Evolutionary conservation across 2,329 filamentous ascomycete species (phyloP), one percentile per base, ranked within the genome.

Genomic region (Pseudocercospora fijiensis): DNA sequence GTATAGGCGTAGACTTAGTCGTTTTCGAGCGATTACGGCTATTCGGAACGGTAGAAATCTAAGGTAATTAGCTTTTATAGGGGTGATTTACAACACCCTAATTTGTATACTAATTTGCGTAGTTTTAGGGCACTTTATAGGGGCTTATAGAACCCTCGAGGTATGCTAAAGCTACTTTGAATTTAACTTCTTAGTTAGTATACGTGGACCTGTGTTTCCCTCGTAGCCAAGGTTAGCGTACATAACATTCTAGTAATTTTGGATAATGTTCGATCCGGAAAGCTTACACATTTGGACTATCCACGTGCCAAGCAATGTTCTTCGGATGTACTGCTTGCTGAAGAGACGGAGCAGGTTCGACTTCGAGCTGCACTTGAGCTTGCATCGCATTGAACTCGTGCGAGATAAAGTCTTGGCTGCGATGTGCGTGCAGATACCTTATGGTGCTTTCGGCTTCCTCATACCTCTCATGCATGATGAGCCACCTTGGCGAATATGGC

Each of bases 231-330:
- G 69, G 2, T 70, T 67, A 3, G 69, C 70, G 60, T 78, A 78
- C 47, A 78, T 74, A 20, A 74, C 74, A 56, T 67, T 74, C 60
- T 79, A 76, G 61, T 76, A 78, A 59, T 78, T 77, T 57, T 78
- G 76, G 24, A 78, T 78, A 41, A 76, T 75, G 1, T 72, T 68
- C 0, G 76, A 76, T 8, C 76, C 76, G 49, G 71, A 74, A 27
- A 78, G 71, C 57, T 77, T 71, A 18, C 72, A 72, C 71, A 77
- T 76, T 62, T 70, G 65, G 58, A 78, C 64, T 37, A 78, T 74
- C 62, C 77, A 75, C 16, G 70, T 70, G 10, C 74, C 75, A 6
- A 73, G 73, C 2, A 73, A 61, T 1, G 75, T 77, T 18, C 76
- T 73, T 26, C 72, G 73, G 37, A 76, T 66, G 45, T 75, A 73